phyloP scores from a whole-genome alignment of 148 eudicot genomes.

The Pharnaceum exiguum region DNA sequence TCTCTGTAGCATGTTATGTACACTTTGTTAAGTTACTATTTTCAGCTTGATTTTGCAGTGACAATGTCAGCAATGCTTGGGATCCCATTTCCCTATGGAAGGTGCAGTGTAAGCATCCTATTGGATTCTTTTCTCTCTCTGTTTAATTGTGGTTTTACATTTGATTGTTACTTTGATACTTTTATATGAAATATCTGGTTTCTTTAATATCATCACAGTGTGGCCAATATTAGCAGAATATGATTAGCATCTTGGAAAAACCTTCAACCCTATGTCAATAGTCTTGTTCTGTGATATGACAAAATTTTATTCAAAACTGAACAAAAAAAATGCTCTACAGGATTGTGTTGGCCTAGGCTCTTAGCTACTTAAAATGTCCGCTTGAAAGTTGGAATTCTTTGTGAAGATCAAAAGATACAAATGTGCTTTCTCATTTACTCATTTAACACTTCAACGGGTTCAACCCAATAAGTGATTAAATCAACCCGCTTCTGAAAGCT shows the following conservation, averaged over 20 bases:
- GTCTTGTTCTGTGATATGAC: no score
- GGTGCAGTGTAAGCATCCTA: conserved; percentile 53
- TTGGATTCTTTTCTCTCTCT: not conserved
- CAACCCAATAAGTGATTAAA: no score
- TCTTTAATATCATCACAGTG: not conserved
- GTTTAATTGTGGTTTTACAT: not conserved
- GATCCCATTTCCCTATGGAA: conserved; percentile 96
- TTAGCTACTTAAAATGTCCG: no score
- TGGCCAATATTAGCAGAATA: not conserved
- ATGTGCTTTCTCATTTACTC: no score
- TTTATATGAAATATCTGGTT: not conserved
- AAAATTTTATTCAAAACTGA: no score
- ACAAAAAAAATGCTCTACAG: no score
- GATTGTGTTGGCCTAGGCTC: no score
- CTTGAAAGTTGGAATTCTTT: no score
- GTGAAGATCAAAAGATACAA: not conserved
- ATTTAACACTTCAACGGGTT: no score
- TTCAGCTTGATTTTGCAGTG: conserved; percentile 95
- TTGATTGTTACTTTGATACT: not conserved
- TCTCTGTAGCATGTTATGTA: conserved; percentile 1
- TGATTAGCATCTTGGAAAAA: no score
- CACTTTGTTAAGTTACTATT: conserved; percentile 26
- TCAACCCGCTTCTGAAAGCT: no score
- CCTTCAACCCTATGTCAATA: no score
- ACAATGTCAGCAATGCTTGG: conserved; percentile 94